These are phyloP conservation scores for Apiospora aurea DNA, from an alignment of 2,329 filamentous ascomycete species.

Conservation along the genomic window DNA sequence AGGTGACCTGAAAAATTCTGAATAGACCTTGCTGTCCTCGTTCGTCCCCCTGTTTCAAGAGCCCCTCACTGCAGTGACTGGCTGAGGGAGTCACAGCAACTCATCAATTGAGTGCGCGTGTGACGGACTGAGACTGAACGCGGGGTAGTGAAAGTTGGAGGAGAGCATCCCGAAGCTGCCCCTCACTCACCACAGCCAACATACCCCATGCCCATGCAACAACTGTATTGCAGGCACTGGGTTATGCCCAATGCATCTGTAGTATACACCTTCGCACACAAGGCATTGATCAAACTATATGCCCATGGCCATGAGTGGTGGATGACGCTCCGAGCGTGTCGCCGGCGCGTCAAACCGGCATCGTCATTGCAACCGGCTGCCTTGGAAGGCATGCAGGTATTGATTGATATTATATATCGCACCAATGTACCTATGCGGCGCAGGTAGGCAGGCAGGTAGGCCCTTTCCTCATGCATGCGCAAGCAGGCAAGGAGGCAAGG, in stretches of 20 bases:
- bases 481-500: too few relatives aligned
- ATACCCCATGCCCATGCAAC: background rate
- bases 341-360: background rate
- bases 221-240: background rate
- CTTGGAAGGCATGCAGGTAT: background rate
- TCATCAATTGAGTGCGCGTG: conserved; percentile 3
- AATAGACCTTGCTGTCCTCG: background rate
- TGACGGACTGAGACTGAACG: background rate
- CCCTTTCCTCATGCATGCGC: background rate
- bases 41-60: background rate
- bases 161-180: background rate
- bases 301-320: background rate
- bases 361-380: conserved; percentile 9
- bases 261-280: background rate
- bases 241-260: background rate
- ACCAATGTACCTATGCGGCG: background rate
- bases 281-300: background rate
- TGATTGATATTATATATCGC: background rate
- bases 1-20: background rate
- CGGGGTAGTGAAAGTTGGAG: conserved; percentile 15
- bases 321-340: conserved; percentile 6
- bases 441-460: background rate
- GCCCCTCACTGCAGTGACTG: background rate
- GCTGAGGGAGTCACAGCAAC: conserved; percentile 1
- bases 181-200: background rate